These are phyloP conservation scores for Isochrysis galbana DNA, from an alignment of 78 protist genomes.

Conservation along the genomic window DNA sequence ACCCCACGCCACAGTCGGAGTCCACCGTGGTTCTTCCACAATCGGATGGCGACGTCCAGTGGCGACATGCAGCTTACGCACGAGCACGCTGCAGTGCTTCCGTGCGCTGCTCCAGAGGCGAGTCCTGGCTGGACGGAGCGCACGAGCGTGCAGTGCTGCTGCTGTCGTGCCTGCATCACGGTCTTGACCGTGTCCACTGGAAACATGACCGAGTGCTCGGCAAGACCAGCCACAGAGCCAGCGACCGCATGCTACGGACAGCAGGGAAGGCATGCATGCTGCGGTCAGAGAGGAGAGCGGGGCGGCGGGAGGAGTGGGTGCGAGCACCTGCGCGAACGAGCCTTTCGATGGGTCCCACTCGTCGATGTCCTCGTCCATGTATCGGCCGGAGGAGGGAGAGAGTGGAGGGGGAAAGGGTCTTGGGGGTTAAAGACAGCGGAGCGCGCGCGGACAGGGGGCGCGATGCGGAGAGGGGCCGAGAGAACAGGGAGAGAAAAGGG, in stretches of 20 bases:
- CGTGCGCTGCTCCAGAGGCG: no score
- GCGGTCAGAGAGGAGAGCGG: not conserved
- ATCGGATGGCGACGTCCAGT: not conserved
- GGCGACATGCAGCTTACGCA: not conserved
- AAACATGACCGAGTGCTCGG: slow-evolving; percentile 74
- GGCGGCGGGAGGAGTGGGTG: not conserved
- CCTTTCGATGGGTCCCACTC: not conserved
- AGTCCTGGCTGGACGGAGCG: not conserved
- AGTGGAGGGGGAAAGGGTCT: no score
- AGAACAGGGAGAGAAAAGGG: no score
- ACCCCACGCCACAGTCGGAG: slow-evolving; percentile 21
- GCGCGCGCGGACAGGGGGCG: no score
- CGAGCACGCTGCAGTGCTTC: not conserved
- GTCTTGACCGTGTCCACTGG: slow-evolving; percentile 76
- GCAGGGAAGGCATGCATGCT: not conserved
- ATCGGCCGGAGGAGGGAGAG: no score
- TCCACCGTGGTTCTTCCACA: not conserved
- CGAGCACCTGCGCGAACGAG: not conserved
- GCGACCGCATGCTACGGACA: slow-evolving; percentile 58
- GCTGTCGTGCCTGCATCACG: not conserved
- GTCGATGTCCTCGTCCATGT: not conserved
- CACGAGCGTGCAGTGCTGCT: not conserved
- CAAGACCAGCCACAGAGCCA: slow-evolving; percentile 73
- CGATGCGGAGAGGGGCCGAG: no score
- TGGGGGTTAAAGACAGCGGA: no score